phyloP scores from a whole-genome alignment of 2,329 filamentous ascomycete genomes.

The Tolypocladium nubicola region DNA sequence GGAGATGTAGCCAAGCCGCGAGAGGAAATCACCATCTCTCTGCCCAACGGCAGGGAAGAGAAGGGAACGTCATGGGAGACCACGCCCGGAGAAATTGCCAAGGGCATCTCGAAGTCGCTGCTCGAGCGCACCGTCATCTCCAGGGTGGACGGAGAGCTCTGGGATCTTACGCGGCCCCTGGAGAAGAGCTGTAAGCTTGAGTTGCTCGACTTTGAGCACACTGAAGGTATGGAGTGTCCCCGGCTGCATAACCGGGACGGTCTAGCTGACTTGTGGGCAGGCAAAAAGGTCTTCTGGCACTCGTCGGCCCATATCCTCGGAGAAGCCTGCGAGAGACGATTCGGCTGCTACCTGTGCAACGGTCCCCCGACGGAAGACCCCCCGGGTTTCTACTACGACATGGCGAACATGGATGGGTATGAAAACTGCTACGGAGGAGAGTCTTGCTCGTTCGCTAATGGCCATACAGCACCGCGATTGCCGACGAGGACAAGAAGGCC shows the following conservation, averaged over 20 bases:
- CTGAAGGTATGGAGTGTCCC: conserved; percentile 16
- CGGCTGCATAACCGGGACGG: background rate
- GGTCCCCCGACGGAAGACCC: conserved; percentile 77
- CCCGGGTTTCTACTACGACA: conserved; percentile 89
- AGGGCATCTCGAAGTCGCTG: conserved; percentile 72
- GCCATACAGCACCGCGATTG: conserved; percentile 53
- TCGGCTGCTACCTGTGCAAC: conserved; percentile 85
- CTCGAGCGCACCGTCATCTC: conserved; percentile 83
- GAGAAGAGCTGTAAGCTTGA: conserved; percentile 81
- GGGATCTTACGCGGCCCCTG: conserved; percentile 85
- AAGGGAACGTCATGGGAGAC: conserved; percentile 83
- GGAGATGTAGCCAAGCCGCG: conserved; percentile 50
- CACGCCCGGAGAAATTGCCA: conserved; percentile 69
- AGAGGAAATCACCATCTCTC: conserved; percentile 62
- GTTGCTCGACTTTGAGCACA: conserved; percentile 66
- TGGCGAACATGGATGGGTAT: conserved; percentile 49
- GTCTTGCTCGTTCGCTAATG: conserved; percentile 8
- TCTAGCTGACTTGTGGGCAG: conserved; percentile 22
- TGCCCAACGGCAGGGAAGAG: conserved; percentile 61
- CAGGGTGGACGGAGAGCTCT: conserved; percentile 71
- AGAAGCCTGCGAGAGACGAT: conserved; percentile 83
- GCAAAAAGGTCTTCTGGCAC: conserved; percentile 97
- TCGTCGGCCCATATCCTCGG: conserved; percentile 93
- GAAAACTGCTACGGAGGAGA: background rate
- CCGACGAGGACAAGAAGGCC: conserved; percentile 76